These are phyloP conservation scores for Meyerozyma carpophila DNA, from an alignment of 1,139 yeast genomes.

Conservation along the genomic window DNA sequence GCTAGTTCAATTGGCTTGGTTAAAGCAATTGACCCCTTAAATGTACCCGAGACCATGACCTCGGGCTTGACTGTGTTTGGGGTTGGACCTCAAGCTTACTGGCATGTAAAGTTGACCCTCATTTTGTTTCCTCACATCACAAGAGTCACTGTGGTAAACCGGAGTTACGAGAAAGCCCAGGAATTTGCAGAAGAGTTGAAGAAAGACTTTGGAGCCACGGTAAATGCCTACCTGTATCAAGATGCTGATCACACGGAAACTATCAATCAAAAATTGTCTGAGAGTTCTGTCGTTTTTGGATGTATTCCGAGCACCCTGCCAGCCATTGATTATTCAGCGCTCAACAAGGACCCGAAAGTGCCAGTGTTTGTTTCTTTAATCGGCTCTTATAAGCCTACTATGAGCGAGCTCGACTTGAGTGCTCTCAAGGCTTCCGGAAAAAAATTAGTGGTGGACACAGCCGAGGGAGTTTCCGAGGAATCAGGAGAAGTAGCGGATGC, in stretches of 20 bases:
- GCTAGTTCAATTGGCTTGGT: slow-evolving; percentile 47
- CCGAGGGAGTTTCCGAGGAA: slow-evolving; percentile 50
- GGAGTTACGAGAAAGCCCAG: slow-evolving; percentile 40
- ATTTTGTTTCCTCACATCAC: slow-evolving; percentile 32
- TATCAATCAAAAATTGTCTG: slow-evolving; percentile 15
- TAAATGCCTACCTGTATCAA: slow-evolving; percentile 18
- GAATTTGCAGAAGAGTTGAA: slow-evolving; percentile 20
- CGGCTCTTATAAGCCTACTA: slow-evolving; percentile 66
- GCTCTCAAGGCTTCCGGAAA: slow-evolving; percentile 22
- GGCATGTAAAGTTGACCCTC: slow-evolving; percentile 53
- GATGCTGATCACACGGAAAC: slow-evolving; percentile 10
- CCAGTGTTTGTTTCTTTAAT: slow-evolving; percentile 51
- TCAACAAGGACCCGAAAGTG: slow-evolving; percentile 22
- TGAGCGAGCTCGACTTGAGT: slow-evolving; percentile 56
- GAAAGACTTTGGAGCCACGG: slow-evolving; percentile 17
- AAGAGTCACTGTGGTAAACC: slow-evolving; percentile 42
- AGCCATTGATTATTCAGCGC: slow-evolving; percentile 28
- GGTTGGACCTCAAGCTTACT: slow-evolving; percentile 62
- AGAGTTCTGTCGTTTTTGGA: slow-evolving; percentile 46
- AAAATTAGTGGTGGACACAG: slow-evolving; percentile 57
- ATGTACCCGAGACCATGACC: not conserved
- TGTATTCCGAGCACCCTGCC: slow-evolving; percentile 56
- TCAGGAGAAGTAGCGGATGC: slow-evolving; percentile 61
- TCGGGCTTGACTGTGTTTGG: slow-evolving; percentile 44
- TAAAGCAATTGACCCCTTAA: slow-evolving; percentile 22